phyloP scores from a whole-genome alignment of 345 rosid species.

The Hypericum androsaemum region DNA sequence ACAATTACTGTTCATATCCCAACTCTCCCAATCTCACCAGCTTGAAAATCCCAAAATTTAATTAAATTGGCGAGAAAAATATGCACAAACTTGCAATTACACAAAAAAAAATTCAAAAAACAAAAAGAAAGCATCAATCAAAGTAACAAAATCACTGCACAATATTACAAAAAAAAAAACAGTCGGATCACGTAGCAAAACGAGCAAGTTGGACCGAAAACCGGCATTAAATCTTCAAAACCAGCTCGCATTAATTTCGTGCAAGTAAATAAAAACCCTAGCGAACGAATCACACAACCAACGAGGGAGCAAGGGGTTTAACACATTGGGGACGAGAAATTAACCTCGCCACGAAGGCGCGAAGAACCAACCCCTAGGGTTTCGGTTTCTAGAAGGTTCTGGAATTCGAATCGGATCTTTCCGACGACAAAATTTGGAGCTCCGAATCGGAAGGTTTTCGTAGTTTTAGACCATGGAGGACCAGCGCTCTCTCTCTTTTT shows the following conservation, averaged over 20 bases:
- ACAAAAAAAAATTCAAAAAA: constrained; percentile 5
- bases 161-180: too few species aligned
- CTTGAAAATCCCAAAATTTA: not conserved
- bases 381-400: constrained; percentile 12
- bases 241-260: too few species aligned
- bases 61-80: too few species aligned
- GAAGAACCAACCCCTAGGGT: constrained; percentile 5
- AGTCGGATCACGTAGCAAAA: too few species aligned
- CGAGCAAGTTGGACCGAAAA: too few species aligned
- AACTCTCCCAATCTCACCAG: not conserved
- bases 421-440: constrained; percentile 16
- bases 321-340: too few species aligned
- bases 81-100: not conserved
- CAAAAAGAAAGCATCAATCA: constrained; percentile 29
- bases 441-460: constrained; percentile 43
- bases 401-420: constrained; percentile 13
- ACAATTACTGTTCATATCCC: too few species aligned
- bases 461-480: constrained; percentile 46
- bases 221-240: too few species aligned
- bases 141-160: too few species aligned
- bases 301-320: too few species aligned
- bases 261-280: too few species aligned
- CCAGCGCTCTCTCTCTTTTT: constrained; percentile 33
- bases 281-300: too few species aligned
- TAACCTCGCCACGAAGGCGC: not conserved